Base-by-base conservation (phyloP, 1,284 basidiomycete genomes). In the Irpex rosettiformis region DNA sequence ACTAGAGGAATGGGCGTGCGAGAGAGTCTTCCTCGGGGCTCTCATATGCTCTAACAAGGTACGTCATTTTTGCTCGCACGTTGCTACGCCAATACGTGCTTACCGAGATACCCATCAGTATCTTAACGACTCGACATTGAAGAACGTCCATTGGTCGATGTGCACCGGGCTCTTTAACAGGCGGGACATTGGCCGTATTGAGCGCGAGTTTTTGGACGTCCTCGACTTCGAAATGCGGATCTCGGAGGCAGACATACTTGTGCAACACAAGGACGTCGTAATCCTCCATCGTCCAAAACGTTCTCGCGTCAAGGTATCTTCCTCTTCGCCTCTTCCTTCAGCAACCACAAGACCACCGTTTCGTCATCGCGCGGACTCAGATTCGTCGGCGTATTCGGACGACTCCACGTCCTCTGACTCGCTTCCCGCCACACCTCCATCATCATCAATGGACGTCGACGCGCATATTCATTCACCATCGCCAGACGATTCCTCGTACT, bases 131-230 rank as follows among this genome's bases (percentile, higher is more conserved):
- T 86, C 85, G 18, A 88, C 87, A 11, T 75, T 89, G 18, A 89
- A 89, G 76, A 89, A 89, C 68, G 75, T 87, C 18, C 88, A 89
- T 70, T 89, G 87, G 87, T 85, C 88, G 10, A 73, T 88, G 13
- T 89, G 87, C 73, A 89, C 88, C 0, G 86, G 87, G 55, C 83
- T 89, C 27, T 89, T 89, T 67, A 87, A 88, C 67, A 88, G 88
- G 66, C 81, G 86, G n/a, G 87, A 89, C 66, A 81, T 89, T 24
- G 86, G 86, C 30, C 83, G 88, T 61, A 88, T 90, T 65, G 88
- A 89, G 70, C 82, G 87, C 66, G 87, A 89, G 72, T 89, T 88
- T 70, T 81, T 89, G 60, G 84, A 88, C 61, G 88, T 89, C 29
- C 79, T 89, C 62, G 84, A 87, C 67, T 89, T 84, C 62, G 84